Evolutionary conservation across 2,329 filamentous ascomycete genomes (phyloP).

Genomic region (Tolypocladium cylindrosporum): DNA sequence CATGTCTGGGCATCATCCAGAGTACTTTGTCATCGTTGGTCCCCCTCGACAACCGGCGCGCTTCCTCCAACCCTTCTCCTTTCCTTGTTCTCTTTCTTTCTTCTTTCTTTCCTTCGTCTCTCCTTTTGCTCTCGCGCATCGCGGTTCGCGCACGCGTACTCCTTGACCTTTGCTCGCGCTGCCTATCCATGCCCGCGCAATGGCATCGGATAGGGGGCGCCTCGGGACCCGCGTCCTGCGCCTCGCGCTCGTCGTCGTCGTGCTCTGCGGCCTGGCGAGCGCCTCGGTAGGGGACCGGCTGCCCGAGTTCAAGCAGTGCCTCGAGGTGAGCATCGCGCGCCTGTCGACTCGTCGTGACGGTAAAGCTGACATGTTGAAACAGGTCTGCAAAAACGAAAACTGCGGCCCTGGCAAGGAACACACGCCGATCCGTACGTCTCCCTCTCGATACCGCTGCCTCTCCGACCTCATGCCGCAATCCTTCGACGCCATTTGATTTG

Average conservation of each 20-base stretch:
- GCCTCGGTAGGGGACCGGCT: constrained; percentile 79
- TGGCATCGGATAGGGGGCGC: constrained; percentile 22
- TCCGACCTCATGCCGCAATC: neutral
- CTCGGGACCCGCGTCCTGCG: constrained; percentile 19
- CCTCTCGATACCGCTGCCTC: constrained; percentile 3
- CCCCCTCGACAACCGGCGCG: neutral
- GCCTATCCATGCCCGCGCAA: constrained; percentile 19
- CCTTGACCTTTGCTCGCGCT: neutral
- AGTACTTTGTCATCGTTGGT: too few relatives aligned
- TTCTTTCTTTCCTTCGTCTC: neutral
- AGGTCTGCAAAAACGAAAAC: constrained; percentile 77
- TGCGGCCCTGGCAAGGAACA: constrained; percentile 53
- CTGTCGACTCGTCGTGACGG: neutral
- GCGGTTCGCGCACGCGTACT: neutral
- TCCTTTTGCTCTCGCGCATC: neutral
- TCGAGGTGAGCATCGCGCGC: constrained; percentile 47
- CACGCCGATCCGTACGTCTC: constrained; percentile 58
- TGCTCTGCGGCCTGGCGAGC: constrained; percentile 33
- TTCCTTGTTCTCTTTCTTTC: neutral
- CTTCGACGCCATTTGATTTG: neutral
- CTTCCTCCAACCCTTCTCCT: neutral
- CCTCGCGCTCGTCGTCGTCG: constrained; percentile 24
- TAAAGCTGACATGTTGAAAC: constrained; percentile 6
- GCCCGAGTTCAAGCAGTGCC: constrained; percentile 79
- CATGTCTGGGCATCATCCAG: neutral